phyloP scores from a whole-genome alignment of 331 rosid genomes.

The Malus hybrid region DNA sequence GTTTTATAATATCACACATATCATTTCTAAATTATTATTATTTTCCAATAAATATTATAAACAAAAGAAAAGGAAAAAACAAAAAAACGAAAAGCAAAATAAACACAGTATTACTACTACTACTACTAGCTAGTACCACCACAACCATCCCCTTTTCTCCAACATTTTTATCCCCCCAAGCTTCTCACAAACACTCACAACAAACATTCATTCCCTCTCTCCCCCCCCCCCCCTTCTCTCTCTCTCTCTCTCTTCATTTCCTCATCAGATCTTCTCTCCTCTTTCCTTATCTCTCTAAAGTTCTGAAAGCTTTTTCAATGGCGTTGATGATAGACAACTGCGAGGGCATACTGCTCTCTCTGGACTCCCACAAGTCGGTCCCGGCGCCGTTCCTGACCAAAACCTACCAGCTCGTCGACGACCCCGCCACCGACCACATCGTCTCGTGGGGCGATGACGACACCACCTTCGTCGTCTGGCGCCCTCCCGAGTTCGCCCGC shows the following conservation, averaged over 20 bases:
- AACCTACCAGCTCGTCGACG: slow-evolving; percentile 93
- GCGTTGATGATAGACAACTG: slow-evolving; percentile 74
- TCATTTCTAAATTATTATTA: not conserved
- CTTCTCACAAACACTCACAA: not conserved
- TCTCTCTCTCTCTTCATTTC: not conserved
- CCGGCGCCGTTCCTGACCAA: slow-evolving; percentile 96
- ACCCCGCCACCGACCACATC: slow-evolving; percentile 83
- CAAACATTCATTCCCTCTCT: slow-evolving; percentile 12
- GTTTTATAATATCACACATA: not conserved
- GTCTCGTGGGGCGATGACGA: slow-evolving; percentile 99
- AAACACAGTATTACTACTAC: slow-evolving; percentile 6
- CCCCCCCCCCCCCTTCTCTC: not conserved
- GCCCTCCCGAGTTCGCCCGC: slow-evolving; percentile 92
- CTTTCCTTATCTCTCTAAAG: not conserved
- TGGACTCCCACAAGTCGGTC: slow-evolving; percentile 85
- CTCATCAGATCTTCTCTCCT: slow-evolving; percentile 2
- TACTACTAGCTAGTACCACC: slow-evolving; percentile 25
- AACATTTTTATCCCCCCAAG: slow-evolving; percentile 26
- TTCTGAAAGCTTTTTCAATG: slow-evolving; percentile 23
- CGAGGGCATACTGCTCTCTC: slow-evolving; percentile 71
- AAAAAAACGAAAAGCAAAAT: not conserved
- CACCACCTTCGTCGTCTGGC: slow-evolving; percentile 94
- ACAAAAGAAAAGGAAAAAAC: not conserved
- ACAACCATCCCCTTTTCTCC: not conserved
- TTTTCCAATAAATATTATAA: not conserved